phyloP scores from a whole-genome alignment of 2,329 filamentous ascomycete genomes.

The Lachnum nothofagi region DNA sequence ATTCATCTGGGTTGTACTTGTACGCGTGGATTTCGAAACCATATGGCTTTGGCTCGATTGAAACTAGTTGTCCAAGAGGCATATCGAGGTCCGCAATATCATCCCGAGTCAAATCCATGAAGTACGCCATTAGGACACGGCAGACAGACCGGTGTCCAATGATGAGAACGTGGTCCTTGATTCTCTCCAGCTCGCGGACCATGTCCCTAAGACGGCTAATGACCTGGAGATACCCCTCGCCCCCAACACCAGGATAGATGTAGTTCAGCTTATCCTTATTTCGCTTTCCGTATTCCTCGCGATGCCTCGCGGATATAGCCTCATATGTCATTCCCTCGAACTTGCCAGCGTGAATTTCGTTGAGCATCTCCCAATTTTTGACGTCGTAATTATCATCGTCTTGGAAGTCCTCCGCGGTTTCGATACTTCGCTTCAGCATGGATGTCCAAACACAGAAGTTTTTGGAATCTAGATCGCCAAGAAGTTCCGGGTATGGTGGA shows the following conservation, averaged over 20 bases:
- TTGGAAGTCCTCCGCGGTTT: constrained; percentile 85
- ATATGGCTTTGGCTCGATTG: constrained; percentile 95
- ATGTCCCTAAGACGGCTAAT: constrained; percentile 93
- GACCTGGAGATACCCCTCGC: constrained; percentile 93
- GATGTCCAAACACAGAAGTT: constrained; percentile 98
- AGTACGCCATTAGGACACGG: constrained; percentile 90
- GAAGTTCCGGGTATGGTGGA: constrained; percentile 85
- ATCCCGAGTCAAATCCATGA: constrained; percentile 83
- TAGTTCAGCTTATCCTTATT: constrained; percentile 87
- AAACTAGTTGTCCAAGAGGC: constrained; percentile 87
- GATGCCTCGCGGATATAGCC: constrained; percentile 74
- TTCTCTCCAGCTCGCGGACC: constrained; percentile 94
- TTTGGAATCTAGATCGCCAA: constrained; percentile 66
- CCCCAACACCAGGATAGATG: constrained; percentile 91
- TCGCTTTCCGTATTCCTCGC: constrained; percentile 76
- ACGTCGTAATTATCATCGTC: constrained; percentile 89
- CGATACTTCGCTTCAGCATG: constrained; percentile 85
- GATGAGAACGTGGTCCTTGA: constrained; percentile 90
- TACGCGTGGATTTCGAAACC: constrained; percentile 97
- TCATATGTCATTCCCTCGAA: constrained; percentile 96
- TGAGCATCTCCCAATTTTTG: constrained; percentile 97
- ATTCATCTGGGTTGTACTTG: constrained; percentile 71
- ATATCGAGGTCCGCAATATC: constrained; percentile 94
- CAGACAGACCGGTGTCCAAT: constrained; percentile 90
- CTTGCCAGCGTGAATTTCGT: constrained; percentile 86